Conservation (phyloP, 1,284 basidiomycete species). For the Gymnopus androsaceus region DNA sequence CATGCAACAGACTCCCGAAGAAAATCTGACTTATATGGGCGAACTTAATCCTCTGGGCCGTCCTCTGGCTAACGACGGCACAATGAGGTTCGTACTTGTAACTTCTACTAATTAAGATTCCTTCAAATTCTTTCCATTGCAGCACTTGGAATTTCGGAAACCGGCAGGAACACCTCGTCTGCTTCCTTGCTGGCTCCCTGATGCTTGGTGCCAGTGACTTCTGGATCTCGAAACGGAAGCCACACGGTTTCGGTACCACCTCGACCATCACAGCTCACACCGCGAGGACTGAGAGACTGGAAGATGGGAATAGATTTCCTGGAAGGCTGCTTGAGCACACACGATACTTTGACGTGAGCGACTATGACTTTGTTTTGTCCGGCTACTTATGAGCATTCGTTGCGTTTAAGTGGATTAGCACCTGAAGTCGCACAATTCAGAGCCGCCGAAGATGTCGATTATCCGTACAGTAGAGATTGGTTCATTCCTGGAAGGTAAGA, state of each 20-base stretch:
- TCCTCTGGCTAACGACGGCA: conserved; percentile 27
- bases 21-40: conserved; percentile 67
- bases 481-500: conserved; percentile 52
- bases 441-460: conserved; percentile 37
- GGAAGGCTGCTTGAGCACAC: conserved; percentile 80
- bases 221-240: conserved; percentile 40
- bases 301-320: conserved; percentile 73
- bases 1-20: conserved; percentile 55
- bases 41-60: conserved; percentile 57
- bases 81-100: not conserved
- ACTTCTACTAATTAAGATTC: not conserved
- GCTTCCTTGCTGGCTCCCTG: conserved; percentile 73
- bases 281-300: conserved; percentile 72
- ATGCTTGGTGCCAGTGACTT: conserved; percentile 69
- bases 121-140: not conserved
- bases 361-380: conserved; percentile 17
- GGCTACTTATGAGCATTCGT: not conserved
- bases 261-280: conserved; percentile 47
- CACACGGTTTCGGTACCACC: conserved; percentile 54
- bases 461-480: conserved; percentile 50
- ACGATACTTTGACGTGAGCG: conserved; percentile 73
- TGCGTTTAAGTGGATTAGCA: conserved; percentile 48
- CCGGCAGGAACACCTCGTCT: conserved; percentile 83
- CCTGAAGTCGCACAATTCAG: conserved; percentile 67
- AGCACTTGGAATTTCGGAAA: conserved; percentile 31